Evolutionary conservation across 163 green algal genomes (phyloP).

Genomic region (Chlamydomonas reinhardtii): DNA sequence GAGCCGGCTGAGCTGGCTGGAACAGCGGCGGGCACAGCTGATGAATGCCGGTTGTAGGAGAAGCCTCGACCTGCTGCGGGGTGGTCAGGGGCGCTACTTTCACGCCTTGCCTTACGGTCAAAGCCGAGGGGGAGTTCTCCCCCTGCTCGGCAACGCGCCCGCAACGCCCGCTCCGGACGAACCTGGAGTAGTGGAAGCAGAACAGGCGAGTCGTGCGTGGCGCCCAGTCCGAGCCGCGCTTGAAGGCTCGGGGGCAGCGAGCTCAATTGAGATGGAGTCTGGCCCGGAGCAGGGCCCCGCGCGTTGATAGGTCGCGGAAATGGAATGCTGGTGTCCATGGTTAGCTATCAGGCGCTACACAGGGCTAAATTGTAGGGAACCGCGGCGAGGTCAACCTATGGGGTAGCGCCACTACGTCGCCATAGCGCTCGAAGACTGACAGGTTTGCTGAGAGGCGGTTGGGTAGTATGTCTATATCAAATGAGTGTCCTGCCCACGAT

Average conservation of each 20-base stretch:
- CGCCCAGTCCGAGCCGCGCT: neutral
- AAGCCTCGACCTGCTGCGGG: conserved; percentile 51
- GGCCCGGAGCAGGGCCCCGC: neutral
- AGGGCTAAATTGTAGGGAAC: too few relatives aligned
- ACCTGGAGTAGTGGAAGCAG: conserved; percentile 46
- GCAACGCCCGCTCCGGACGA: neutral
- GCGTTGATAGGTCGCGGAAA: conserved; percentile 6
- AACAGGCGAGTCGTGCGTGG: conserved; percentile 43
- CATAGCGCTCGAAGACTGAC: too few relatives aligned
- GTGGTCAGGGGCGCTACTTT: conserved; percentile 20
- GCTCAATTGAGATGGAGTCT: neutral
- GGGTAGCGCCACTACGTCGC: too few relatives aligned
- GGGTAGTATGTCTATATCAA: too few relatives aligned
- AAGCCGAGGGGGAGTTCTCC: neutral
- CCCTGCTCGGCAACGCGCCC: too few relatives aligned
- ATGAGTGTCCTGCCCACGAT: too few relatives aligned
- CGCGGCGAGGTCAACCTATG: too few relatives aligned
- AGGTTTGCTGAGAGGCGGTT: too few relatives aligned
- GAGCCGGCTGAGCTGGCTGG: conserved; percentile 41
- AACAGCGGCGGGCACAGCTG: conserved; percentile 48
- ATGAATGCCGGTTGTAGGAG: conserved; percentile 49
- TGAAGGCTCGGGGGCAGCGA: neutral
- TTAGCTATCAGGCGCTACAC: neutral
- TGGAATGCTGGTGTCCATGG: conserved; percentile 20
- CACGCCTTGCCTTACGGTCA: conserved; percentile 32